Base-by-base conservation (phyloP, 108 stramenopile genomes). In the Nitzschia sp. region DNA sequence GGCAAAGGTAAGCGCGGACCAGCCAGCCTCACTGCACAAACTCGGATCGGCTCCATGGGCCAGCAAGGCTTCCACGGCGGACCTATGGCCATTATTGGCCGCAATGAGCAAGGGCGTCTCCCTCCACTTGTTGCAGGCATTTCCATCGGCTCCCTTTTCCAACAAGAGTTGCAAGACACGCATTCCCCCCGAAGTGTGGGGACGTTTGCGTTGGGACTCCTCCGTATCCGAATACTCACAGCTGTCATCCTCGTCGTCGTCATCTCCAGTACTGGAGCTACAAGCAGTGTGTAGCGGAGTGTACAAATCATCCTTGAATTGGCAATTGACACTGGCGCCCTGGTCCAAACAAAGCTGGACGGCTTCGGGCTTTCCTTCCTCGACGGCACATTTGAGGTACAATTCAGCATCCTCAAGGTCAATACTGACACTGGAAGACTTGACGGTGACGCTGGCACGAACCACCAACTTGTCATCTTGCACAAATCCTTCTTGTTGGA, bases 261-360 rank as follows among this genome's bases (percentile, higher is more conserved):
- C 71, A 22, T 71, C 80, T 25, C 65, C 52, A 15, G 64, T 78
- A 57, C 76, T 75, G 25, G 84, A 83, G 53, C 88, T 88, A 69
- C 93, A 94, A 39, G 90, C 90, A 20, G 90, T 94, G 65, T 94
- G 93, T 14, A 94, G 64, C 6, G 93, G 93, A 9, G 93, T 94
- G 75, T 94, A 94, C 71, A 91, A 77, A 70, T 94, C 93, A 83
- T 94, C 93, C 69, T 94, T 94, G 76, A 94, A 94, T 67, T 94
- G 88, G 69, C 93, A 94, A 67, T 91, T 94, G 17, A 94, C 93
- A 26, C 80, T 73, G 22, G 93, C 93, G 42, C 90, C 90, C 59
- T 90, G 86, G 38, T 62, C 77, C 62, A 94, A 66, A 68, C 93
- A 94, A 6, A 80, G 62, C 57, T 82, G 77, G 6, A 94, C 93